Conservation (phyloP, 805 yeast genomes). For the Starmera dryadoides region DNA sequence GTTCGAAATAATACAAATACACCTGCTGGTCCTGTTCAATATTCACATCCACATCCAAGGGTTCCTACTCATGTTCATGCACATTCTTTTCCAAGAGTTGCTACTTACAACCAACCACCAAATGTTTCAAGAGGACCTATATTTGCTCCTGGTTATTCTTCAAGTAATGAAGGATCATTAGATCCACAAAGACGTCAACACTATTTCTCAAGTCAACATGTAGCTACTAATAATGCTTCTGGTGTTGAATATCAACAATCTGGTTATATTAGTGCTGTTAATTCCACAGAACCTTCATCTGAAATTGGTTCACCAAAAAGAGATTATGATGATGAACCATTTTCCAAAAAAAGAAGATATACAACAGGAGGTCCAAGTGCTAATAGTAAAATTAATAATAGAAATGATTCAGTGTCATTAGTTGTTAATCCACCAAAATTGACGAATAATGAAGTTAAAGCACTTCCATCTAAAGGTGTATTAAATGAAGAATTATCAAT, state of each 20-base stretch:
- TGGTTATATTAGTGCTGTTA: not conserved
- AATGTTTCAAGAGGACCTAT: too few relatives aligned
- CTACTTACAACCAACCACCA: too few relatives aligned
- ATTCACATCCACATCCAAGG: too few relatives aligned
- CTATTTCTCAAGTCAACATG: too few relatives aligned
- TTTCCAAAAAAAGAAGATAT: not conserved
- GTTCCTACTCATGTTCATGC: too few relatives aligned
- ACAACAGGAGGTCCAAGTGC: not conserved
- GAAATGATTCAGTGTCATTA: conserved; percentile 6
- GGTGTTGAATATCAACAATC: not conserved
- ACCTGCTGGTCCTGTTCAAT: too few relatives aligned
- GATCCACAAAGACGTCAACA: too few relatives aligned
- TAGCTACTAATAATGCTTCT: too few relatives aligned
- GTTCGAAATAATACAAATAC: too few relatives aligned
- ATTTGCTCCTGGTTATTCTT: too few relatives aligned
- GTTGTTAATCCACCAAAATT: conserved; percentile 16
- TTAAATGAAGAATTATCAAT: conserved; percentile 13
- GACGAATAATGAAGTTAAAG: not conserved
- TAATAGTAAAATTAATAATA: not conserved
- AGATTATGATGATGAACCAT: not conserved
- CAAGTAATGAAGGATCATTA: too few relatives aligned
- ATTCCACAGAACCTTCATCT: not conserved
- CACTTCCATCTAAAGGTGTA: conserved; percentile 3
- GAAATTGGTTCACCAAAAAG: not conserved
- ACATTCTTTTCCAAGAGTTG: too few relatives aligned